Percentiles rank a stretch among this genome's conserved stretches.
These are phyloP conservation scores for Rhinocladiella mackenziei DNA, from an alignment of 2,329 filamentous ascomycete species.

Conservation along the genomic window DNA sequence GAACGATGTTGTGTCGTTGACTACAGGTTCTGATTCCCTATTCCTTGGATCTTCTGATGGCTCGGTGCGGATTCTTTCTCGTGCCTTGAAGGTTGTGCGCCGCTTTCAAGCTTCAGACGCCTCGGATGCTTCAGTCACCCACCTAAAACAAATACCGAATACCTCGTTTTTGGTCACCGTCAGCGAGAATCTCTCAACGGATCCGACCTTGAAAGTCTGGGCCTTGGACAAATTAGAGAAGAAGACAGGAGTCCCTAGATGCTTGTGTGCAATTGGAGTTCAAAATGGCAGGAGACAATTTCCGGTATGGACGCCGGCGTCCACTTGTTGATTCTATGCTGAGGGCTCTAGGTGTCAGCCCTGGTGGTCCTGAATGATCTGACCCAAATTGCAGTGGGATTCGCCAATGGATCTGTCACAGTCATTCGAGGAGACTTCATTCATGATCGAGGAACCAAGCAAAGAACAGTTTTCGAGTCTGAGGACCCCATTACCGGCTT, in stretches of 20 bases:
- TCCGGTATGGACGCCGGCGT: slow-evolving; percentile 55
- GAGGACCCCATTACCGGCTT: slow-evolving; percentile 94
- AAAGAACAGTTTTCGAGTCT: slow-evolving; percentile 91
- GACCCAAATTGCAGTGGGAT: slow-evolving; percentile 88
- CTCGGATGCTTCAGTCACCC: slow-evolving; percentile 64
- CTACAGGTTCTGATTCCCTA: slow-evolving; percentile 81
- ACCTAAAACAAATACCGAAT: slow-evolving; percentile 87
- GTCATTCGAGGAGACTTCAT: slow-evolving; percentile 91
- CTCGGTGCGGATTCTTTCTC: slow-evolving; percentile 78
- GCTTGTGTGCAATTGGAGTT: slow-evolving; percentile 77
- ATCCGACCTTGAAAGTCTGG: slow-evolving; percentile 95
- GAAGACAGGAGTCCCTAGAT: slow-evolving; percentile 85
- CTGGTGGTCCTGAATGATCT: slow-evolving; percentile 84
- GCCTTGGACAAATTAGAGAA: slow-evolving; percentile 89
- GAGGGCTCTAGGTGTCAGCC: slow-evolving; percentile 65
- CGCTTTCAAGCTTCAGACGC: slow-evolving; percentile 81
- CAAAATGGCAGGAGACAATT: slow-evolving; percentile 90
- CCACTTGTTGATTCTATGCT: slow-evolving; percentile 3
- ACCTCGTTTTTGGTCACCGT: slow-evolving; percentile 78
- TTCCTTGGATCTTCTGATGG: slow-evolving; percentile 86
- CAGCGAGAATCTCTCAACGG: slow-evolving; percentile 77
- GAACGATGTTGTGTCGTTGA: slow-evolving; percentile 73
- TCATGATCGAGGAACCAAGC: slow-evolving; percentile 89
- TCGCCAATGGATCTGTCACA: slow-evolving; percentile 90
- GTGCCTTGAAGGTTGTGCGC: slow-evolving; percentile 78